phyloP scores from a whole-genome alignment of 108 stramenopile genomes.

The Fragilaria radians region DNA sequence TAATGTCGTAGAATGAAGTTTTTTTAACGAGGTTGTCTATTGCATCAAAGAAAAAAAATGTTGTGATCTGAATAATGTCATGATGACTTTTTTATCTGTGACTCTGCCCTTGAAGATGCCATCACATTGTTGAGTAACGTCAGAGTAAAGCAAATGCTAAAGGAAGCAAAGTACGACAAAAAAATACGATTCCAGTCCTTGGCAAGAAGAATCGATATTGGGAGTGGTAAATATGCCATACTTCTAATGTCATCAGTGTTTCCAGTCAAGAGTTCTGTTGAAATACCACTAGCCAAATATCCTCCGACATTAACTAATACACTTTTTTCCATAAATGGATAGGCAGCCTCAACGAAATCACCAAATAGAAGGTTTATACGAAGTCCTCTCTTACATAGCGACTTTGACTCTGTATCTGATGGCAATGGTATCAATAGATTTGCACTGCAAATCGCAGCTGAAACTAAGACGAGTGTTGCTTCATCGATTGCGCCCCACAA shows the following conservation, averaged over 20 bases:
- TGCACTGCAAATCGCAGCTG: conserved; percentile 67
- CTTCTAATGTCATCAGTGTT: conserved; percentile 10
- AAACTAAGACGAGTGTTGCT: conserved; percentile 67
- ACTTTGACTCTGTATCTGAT: conserved; percentile 3
- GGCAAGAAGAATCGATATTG: conserved; percentile 38
- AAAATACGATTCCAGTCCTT: conserved; percentile 32
- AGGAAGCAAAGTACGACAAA: conserved; percentile 29
- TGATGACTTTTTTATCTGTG: too few species aligned
- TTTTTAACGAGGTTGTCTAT: too few species aligned
- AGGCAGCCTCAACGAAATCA: conserved; percentile 82
- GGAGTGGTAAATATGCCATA: conserved; percentile 64
- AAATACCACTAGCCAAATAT: conserved; percentile 58
- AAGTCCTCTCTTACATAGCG: conserved; percentile 44
- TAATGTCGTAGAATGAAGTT: too few species aligned
- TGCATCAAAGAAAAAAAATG: too few species aligned
- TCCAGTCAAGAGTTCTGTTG: conserved; percentile 25
- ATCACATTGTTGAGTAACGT: conserved; percentile 10
- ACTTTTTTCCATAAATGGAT: conserved; percentile 70
- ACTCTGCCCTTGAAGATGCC: too few species aligned
- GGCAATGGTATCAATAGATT: conserved; percentile 17
- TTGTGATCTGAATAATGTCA: too few species aligned
- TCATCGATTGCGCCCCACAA: conserved; percentile 67
- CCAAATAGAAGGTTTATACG: conserved; percentile 68
- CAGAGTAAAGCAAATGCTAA: conserved; percentile 37
- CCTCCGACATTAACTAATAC: conserved; percentile 42